Base-by-base conservation (phyloP, 2,329 filamentous ascomycete genomes). In the Cladophialophora chaetospira region DNA sequence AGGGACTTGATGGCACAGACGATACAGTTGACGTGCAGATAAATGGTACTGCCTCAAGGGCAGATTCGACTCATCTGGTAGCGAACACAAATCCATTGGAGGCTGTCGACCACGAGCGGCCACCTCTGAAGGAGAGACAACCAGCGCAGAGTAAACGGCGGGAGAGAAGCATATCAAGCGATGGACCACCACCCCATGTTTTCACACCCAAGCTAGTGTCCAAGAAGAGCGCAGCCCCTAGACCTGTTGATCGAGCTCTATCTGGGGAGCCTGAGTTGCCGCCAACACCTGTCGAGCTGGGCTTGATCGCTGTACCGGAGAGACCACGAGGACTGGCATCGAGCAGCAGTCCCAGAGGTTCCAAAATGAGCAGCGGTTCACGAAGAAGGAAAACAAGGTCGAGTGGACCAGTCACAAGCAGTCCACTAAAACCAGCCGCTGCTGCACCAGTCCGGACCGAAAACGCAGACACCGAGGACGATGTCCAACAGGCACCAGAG, bases 271-370 rank as follows among this genome's bases (percentile, higher is more conserved):
- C 59, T 8, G 63, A 65, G 15, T 36, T 67, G 19, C 65, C 65
- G 11, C 65, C 64, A 4, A 67, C 65, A 11, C 63, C 64, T 13
- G 63, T 63, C 10, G 51, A 65, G 23, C 54, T 67, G 17, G 65
- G 64, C 33, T 42, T 61, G 5, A 57, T 31, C 23, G 5, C 57
- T 13, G 44, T 36, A 19, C 64, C 62, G 5, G 61, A 63, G 5
- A 56, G 53, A 33, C 65, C 65, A 13, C 57, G 64, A 52, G 65
- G 65, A 15, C 25, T 66, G 21, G 53, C 60, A 11, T 58, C 53
- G 9, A 63, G 63, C 35, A 67, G 65, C 49, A 66, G 64, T 36
- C 61, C 62, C 2, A 50, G 61, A 42, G 36, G 47, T 11, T 63
- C 63, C 13, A 54, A 53, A 19, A 53, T 48, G 40, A 60, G 60